Percentiles rank a stretch among this genome's conserved stretches.
Evolutionary conservation across 139 green algal genomes (phyloP).

Genomic region (Chara braunii): DNA sequence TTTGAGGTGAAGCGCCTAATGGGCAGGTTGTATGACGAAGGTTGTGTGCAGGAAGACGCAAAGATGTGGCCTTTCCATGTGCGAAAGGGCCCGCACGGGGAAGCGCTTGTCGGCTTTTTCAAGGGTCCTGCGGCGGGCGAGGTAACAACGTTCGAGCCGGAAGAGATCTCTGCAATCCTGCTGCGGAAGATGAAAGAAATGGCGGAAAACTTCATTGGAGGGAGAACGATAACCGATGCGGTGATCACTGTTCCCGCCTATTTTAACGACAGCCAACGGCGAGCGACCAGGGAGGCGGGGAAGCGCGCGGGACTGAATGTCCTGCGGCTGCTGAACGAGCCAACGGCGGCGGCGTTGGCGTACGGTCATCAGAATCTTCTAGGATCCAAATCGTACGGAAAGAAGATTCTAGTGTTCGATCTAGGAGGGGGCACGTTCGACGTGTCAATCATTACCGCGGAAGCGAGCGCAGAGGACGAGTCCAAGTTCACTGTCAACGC

Average conservation of each 20-base stretch:
- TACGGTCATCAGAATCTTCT: conserved; percentile 97
- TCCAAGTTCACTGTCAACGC: conserved; percentile 46
- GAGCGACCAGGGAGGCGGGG: conserved; percentile 79
- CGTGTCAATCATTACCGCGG: conserved; percentile 80
- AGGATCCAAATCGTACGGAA: conserved; percentile 49
- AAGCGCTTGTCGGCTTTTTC: no score
- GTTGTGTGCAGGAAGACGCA: no score
- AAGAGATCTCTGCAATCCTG: conserved; percentile 96
- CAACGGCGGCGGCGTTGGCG: conserved; percentile 86
- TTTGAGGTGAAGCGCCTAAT: no score
- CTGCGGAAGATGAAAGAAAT: conserved; percentile 86
- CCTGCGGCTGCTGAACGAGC: conserved; percentile 98
- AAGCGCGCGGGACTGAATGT: conserved; percentile 44
- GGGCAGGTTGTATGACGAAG: no score
- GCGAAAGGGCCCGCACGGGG: no score
- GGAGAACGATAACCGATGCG: conserved; percentile 65
- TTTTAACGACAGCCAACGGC: conserved; percentile 80
- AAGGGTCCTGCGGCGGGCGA: no score
- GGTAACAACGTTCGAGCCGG: no score
- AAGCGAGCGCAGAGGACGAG: no score
- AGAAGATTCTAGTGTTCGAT: conserved; percentile 83
- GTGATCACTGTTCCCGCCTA: conserved; percentile 87
- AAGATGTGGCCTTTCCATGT: no score
- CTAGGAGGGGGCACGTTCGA: conserved; percentile 94
- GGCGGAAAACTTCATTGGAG: conserved; percentile 71